Evolutionary conservation across 2,329 filamentous ascomycete species (phyloP).

Genomic region (Cryphonectria parasitica): DNA sequence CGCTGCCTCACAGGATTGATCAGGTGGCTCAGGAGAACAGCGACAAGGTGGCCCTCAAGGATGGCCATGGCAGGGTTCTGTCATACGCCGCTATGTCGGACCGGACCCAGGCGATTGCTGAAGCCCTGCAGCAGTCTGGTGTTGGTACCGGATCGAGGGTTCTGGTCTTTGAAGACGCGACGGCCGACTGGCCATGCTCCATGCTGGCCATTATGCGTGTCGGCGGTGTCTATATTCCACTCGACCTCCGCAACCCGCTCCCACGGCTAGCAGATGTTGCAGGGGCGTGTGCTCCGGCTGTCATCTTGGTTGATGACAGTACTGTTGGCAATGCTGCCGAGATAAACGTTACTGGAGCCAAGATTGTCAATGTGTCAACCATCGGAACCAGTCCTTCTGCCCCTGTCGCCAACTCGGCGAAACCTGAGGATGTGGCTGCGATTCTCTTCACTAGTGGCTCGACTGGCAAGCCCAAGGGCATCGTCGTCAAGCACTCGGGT

Average conservation of each 20-base stretch:
- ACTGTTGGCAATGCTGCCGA: neutral
- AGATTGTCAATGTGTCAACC: neutral
- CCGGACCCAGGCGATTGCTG: constrained; percentile 41
- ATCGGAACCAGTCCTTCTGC: neutral
- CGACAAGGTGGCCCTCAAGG: constrained; percentile 29
- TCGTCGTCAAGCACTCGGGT: constrained; percentile 32
- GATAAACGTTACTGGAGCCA: neutral
- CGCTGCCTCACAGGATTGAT: constrained; percentile 40
- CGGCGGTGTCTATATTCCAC: constrained; percentile 44
- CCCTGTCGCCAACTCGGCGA: constrained; percentile 20
- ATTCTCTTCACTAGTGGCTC: constrained; percentile 36
- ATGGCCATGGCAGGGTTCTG: constrained; percentile 30
- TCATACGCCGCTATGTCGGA: constrained; percentile 43
- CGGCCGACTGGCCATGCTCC: constrained; percentile 40
- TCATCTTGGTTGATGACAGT: constrained; percentile 28
- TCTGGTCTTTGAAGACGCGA: constrained; percentile 45
- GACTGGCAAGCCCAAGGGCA: constrained; percentile 41
- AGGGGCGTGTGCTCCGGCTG: constrained; percentile 36
- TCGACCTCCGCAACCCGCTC: constrained; percentile 42
- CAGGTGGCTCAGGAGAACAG: constrained; percentile 39
- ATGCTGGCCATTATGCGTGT: constrained; percentile 46
- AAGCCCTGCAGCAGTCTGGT: constrained; percentile 33
- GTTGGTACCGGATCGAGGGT: constrained; percentile 36
- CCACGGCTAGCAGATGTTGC: constrained; percentile 32
- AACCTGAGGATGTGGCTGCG: constrained; percentile 27